A percentile compares a stretch with the other conserved stretches of the same genome.
Conservation (phyloP, 139 green algal genomes). For the Gonium pectorale region DNA sequence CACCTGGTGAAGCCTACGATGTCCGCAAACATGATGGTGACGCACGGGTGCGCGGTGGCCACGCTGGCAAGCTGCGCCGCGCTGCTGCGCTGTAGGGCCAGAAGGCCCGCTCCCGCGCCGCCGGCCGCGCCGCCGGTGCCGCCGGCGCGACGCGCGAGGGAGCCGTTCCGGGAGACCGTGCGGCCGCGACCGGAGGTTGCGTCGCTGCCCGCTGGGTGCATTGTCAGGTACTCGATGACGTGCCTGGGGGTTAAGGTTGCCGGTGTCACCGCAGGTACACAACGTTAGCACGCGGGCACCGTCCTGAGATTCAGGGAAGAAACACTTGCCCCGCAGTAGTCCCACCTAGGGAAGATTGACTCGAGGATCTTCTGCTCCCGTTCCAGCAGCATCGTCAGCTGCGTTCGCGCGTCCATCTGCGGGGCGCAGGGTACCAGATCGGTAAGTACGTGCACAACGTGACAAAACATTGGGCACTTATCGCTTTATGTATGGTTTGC, state of each 20-base stretch:
- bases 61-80: constrained; percentile 21
- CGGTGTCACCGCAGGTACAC: no score
- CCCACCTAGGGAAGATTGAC: constrained; percentile 28
- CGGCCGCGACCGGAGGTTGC: no score
- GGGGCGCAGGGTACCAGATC: neutral
- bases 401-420: constrained; percentile 33
- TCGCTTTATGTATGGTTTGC: no score
- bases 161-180: no score
- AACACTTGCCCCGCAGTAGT: no score
- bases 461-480: neutral
- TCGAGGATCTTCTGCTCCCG: constrained; percentile 43
- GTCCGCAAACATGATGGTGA: constrained; percentile 34
- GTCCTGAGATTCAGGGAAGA: no score
- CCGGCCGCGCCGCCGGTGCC: neutral
- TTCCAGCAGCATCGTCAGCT: constrained; percentile 39
- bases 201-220: no score
- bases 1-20: constrained; percentile 41
- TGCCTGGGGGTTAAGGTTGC: no score
- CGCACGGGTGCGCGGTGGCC: constrained; percentile 22
- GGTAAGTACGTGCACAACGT: neutral
- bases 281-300: no score
- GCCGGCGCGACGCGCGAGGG: no score
- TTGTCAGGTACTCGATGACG: constrained; percentile 37
- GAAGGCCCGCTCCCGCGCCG: neutral
- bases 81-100: constrained; percentile 6